phyloP scores from a whole-genome alignment of 2,329 filamentous ascomycete genomes.

The Leptographium galeiforme region DNA sequence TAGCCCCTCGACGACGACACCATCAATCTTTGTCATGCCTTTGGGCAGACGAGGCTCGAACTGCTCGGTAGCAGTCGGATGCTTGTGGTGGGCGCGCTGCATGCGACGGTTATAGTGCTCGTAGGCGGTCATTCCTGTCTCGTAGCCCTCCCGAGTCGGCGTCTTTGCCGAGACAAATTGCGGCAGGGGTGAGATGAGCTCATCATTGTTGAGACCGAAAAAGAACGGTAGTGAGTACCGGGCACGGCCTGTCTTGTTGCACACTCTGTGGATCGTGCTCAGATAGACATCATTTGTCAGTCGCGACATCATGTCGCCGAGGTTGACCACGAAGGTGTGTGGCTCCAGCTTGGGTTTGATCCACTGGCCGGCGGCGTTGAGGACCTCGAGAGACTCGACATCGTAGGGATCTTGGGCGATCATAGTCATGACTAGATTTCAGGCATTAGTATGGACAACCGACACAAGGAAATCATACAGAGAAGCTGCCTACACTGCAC shows the following conservation, averaged over 20 bases:
- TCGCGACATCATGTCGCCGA: slow-evolving; percentile 4
- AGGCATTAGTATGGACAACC: neutral
- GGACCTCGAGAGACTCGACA: slow-evolving; percentile 3
- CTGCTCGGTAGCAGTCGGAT: neutral
- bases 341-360: slow-evolving; percentile 3
- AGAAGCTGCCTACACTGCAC: neutral
- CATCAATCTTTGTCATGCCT: slow-evolving; percentile 1
- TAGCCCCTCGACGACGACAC: neutral
- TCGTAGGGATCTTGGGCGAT: slow-evolving; percentile 2
- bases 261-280: slow-evolving; percentile 5
- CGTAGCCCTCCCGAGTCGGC: neutral
- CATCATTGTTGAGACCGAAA: slow-evolving; percentile 3
- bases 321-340: slow-evolving; percentile 5
- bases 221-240: slow-evolving; percentile 1
- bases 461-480: neutral
- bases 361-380: slow-evolving; percentile 3
- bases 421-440: slow-evolving; percentile 1
- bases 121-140: neutral
- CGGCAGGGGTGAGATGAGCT: slow-evolving; percentile 1
- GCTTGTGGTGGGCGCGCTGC: slow-evolving; percentile 3
- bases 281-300: slow-evolving; percentile 5
- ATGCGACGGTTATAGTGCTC: slow-evolving; percentile 4
- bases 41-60: neutral
- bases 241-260: slow-evolving; percentile 1
- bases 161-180: neutral